These are phyloP conservation scores for Starmerella gropengiesseri DNA, from an alignment of 805 yeast species.

Conservation along the genomic window DNA sequence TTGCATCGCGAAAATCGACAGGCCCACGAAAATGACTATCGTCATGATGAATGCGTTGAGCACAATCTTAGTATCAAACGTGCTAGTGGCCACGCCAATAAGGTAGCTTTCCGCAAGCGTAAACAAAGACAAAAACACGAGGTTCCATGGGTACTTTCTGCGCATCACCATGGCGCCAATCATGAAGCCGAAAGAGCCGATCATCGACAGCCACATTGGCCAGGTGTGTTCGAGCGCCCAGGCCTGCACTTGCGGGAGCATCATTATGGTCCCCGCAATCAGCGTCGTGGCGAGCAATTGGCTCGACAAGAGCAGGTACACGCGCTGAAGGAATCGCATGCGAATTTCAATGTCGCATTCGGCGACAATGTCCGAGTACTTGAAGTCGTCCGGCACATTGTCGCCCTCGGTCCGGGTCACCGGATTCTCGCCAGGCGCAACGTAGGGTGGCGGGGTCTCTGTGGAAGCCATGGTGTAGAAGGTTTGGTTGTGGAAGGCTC, in stretches of 20 bases:
- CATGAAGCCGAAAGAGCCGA: conserved; percentile 54
- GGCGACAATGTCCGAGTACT: conserved; percentile 64
- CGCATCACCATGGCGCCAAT: conserved; percentile 54
- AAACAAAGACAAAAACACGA: conserved; percentile 50
- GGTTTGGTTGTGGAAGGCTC: not conserved
- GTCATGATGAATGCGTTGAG: conserved; percentile 65
- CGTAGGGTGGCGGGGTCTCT: conserved; percentile 14
- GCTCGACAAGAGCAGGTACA: conserved; percentile 54
- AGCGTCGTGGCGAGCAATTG: conserved; percentile 56
- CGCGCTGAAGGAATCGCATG: conserved; percentile 66
- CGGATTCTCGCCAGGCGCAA: conserved; percentile 18
- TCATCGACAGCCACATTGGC: conserved; percentile 44
- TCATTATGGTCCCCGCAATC: conserved; percentile 42
- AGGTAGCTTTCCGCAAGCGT: conserved; percentile 66
- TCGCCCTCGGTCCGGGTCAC: conserved; percentile 15
- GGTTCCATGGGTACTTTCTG: conserved; percentile 56
- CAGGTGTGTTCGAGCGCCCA: conserved; percentile 54
- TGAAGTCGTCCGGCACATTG: conserved; percentile 52
- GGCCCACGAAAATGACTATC: conserved; percentile 57
- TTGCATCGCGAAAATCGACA: conserved; percentile 66
- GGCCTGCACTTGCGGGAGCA: conserved; percentile 35
- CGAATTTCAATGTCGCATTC: conserved; percentile 68
- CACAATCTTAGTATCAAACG: conserved; percentile 52
- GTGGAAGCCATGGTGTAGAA: conserved; percentile 1
- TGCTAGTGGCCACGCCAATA: conserved; percentile 54